Evolutionary conservation across 208 protist species (phyloP).

Genomic region (Acanthamoeba castellanii): DNA sequence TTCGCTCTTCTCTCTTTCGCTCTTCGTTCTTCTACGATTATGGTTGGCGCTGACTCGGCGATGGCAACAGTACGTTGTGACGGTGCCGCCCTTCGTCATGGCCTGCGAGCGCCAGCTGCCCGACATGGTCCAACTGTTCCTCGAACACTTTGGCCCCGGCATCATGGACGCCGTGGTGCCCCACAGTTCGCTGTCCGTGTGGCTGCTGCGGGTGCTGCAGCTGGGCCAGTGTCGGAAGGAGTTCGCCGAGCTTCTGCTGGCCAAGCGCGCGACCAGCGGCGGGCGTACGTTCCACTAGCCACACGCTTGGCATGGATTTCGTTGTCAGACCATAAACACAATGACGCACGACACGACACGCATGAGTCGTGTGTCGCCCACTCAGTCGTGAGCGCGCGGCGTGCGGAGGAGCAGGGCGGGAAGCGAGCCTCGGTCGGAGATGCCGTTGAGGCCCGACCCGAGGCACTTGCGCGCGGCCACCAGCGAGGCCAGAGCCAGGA

Average conservation of each 20-base stretch:
- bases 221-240: no score
- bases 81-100: neutral
- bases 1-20: no score
- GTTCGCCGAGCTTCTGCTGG: no score
- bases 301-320: no score
- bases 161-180: no score
- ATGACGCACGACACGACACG: no score
- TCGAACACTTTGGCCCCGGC: neutral
- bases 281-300: no score
- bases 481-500: conserved; percentile 13
- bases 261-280: no score
- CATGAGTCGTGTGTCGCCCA: no score
- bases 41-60: neutral
- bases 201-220: no score
- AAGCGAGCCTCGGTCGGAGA: neutral
- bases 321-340: no score
- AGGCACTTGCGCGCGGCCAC: conserved; percentile 43
- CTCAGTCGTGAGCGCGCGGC: neutral
- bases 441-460: conserved; percentile 23
- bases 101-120: neutral
- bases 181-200: no score
- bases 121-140: neutral
- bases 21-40: neutral
- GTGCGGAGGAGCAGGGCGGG: neutral
- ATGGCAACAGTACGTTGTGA: neutral